phyloP scores from a whole-genome alignment of 83 land plant species.

The Thuja plicata region DNA sequence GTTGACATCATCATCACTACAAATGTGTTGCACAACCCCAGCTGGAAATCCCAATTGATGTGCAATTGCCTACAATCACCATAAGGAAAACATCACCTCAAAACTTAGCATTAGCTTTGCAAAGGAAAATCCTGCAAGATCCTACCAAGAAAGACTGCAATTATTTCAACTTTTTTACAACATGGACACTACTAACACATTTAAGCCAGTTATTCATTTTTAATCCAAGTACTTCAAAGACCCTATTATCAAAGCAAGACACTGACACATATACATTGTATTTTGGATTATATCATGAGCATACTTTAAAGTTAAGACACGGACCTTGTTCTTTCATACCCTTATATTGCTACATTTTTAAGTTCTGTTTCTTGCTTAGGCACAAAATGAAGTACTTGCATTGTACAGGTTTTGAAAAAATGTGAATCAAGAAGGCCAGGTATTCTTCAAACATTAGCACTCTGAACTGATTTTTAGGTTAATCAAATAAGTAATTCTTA shows the following conservation, averaged over 20 bases:
- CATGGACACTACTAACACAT: background rate
- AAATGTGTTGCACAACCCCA: slow-evolving; percentile 51
- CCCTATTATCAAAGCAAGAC: background rate
- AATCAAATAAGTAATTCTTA: background rate
- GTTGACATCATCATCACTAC: slow-evolving; percentile 45
- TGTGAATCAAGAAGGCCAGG: background rate
- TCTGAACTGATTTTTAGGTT: background rate
- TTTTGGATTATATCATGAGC: background rate
- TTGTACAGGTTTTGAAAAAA: background rate
- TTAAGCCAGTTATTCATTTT: background rate
- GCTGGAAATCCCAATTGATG: slow-evolving; percentile 44
- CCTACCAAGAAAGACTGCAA: background rate
- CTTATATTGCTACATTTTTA: background rate
- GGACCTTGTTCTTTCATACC: background rate
- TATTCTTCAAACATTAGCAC: background rate
- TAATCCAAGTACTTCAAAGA: background rate
- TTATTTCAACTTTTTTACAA: background rate
- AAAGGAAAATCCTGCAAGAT: background rate
- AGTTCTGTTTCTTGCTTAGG: background rate
- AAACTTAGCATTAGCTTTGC: background rate
- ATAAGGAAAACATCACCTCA: background rate
- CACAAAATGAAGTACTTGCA: background rate
- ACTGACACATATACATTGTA: background rate
- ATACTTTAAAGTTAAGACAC: background rate
- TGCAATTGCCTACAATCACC: slow-evolving; percentile 59